phyloP scores from a whole-genome alignment of 1,139 yeast species.

The Saccharomyces hybrid region DNA sequence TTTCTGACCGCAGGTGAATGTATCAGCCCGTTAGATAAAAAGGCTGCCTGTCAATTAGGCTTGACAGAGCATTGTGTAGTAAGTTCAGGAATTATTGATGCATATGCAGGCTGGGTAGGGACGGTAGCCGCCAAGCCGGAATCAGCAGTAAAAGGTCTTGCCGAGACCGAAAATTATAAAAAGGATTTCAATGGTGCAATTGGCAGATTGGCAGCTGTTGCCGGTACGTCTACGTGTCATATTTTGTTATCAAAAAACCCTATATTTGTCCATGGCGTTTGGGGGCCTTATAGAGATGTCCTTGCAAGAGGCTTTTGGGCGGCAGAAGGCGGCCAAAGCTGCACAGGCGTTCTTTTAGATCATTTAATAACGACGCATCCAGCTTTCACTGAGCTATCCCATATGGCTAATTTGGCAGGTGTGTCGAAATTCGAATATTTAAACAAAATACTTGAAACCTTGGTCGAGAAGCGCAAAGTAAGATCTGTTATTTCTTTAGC shows the following conservation, averaged over 20 bases:
- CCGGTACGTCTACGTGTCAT: conserved; percentile 97
- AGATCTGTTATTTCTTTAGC: conserved; percentile 77
- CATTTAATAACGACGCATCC: conserved; percentile 90
- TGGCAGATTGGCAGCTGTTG: conserved; percentile 93
- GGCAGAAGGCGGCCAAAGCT: conserved; percentile 98
- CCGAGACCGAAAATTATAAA: conserved; percentile 40
- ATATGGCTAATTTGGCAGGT: conserved; percentile 53
- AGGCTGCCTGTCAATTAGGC: conserved; percentile 80
- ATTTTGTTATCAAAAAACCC: conserved; percentile 80
- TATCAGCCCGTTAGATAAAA: conserved; percentile 60
- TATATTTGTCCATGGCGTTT: conserved; percentile 88
- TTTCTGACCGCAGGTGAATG: conserved; percentile 83
- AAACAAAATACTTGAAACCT: conserved; percentile 61
- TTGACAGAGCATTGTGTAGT: conserved; percentile 72
- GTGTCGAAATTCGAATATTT: conserved; percentile 75
- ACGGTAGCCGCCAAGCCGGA: conserved; percentile 75
- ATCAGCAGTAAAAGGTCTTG: conserved; percentile 14
- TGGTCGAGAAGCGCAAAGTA: conserved; percentile 48
- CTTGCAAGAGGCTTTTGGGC: conserved; percentile 85
- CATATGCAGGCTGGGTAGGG: conserved; percentile 98
- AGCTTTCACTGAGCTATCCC: conserved; percentile 64
- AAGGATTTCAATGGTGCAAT: conserved; percentile 40
- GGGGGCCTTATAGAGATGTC: conserved; percentile 97
- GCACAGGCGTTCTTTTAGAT: conserved; percentile 89
- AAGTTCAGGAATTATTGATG: conserved; percentile 94